Evolutionary conservation across 352 stramenopile species (phyloP).

Genomic region (Pythium utonaiense): DNA sequence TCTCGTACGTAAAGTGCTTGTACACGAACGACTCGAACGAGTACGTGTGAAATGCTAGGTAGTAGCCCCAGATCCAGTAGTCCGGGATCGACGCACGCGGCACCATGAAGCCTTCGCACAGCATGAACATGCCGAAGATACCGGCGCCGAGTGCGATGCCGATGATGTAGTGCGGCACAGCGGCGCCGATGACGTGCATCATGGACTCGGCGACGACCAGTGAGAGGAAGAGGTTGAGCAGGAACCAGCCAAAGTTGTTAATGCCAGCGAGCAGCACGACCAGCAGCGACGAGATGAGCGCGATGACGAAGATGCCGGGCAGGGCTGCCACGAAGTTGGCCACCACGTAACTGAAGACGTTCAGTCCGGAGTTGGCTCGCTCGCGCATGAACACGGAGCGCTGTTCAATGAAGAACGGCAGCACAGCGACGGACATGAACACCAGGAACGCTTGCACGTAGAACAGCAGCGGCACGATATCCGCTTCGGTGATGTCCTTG

Average conservation of each 20-base stretch:
- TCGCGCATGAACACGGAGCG: constrained; percentile 82
- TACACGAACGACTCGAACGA: constrained; percentile 51
- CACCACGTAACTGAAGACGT: constrained; percentile 51
- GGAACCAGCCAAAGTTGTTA: constrained; percentile 32
- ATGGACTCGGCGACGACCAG: constrained; percentile 76
- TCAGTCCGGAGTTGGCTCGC: constrained; percentile 73
- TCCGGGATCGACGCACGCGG: constrained; percentile 36
- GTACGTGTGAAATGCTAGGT: constrained; percentile 59
- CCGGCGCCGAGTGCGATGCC: constrained; percentile 77
- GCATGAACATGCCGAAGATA: constrained; percentile 86
- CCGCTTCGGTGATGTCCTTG: constrained; percentile 34
- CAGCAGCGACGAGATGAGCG: constrained; percentile 36
- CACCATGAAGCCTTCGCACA: constrained; percentile 85
- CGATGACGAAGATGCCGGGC: constrained; percentile 52
- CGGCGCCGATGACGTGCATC: constrained; percentile 72
- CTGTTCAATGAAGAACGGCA: constrained; percentile 86
- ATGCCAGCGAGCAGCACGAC: constrained; percentile 31
- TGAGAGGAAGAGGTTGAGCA: constrained; percentile 47
- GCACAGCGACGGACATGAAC: constrained; percentile 86
- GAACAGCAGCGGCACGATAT: constrained; percentile 69
- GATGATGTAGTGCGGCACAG: constrained; percentile 84
- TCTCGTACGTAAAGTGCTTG: constrained; percentile 33
- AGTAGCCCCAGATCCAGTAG: constrained; percentile 54
- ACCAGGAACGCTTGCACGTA: constrained; percentile 88
- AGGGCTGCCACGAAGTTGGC: constrained; percentile 51